Base-by-base conservation (phyloP, 1,284 basidiomycete genomes). In the Pseudozyma hubeiensis region DNA sequence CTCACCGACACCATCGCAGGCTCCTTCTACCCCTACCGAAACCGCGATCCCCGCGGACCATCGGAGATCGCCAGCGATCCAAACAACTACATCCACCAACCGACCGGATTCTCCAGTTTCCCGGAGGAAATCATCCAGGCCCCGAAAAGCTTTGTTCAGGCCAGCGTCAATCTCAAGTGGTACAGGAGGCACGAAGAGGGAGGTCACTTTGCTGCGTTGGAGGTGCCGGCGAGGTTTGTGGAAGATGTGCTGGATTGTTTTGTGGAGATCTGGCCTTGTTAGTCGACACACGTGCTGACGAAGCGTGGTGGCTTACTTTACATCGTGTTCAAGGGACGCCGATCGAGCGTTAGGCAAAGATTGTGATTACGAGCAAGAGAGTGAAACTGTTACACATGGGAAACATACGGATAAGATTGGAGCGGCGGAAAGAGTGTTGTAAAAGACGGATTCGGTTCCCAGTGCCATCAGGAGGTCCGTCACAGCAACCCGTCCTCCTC, bases 21-120 rank as follows among this genome's bases (percentile, higher is more conserved):
- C 0, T 85, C 85, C 7, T 77, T 87, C 56, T 87, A 85, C 60
- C 81, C 85, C 16, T 87, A 87, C 63, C 81, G 86, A 8, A 81
- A 85, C 39, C 83, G 85, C 13, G 75, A 83, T 62, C 33, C 54
- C 1, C 31, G 50, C 7, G 72, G 64, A 4, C 45, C 46, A 1
- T 14, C 40, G 5, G 30, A 41, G n/a, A 49, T 68, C 17, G 65
- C 56, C 17, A 63, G 53, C 51, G 48, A 60, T 30, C 61, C 65
- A 16, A 24, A 30, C n/a, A 75, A 79, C 44, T 83, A 75, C 55
- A 80, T 85, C 44, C 46, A 63, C 16, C 85, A 85, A 52, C 86
- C 86, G 0, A 79, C 84, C 13, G 86, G 86, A 3, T 86, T 83
- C 75, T 84, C 83, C 30, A 81, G 81, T 61, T 86, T 85, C 72